Percentiles rank a stretch among this genome's conserved stretches.
phyloP scores from a whole-genome alignment of 352 stramenopile genomes.

The Phytophthora vignae region DNA sequence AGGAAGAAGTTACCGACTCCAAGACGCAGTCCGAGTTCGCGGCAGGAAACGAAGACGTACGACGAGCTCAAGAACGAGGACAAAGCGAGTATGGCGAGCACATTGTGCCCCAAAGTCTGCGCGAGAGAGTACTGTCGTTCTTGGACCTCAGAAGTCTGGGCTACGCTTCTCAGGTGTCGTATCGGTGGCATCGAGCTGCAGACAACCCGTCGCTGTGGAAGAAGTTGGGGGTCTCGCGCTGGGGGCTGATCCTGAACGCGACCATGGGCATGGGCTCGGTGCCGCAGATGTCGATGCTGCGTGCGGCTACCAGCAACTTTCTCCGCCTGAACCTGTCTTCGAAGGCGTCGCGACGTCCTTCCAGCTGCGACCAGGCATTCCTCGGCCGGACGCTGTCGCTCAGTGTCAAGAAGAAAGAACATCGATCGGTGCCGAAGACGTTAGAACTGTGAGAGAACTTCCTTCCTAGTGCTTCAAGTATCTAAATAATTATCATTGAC shows the following conservation, averaged over 20 bases:
- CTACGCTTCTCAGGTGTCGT: conserved; percentile 63
- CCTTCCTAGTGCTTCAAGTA: too few species aligned
- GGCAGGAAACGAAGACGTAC: conserved; percentile 55
- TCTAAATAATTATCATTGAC: too few species aligned
- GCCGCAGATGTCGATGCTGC: conserved; percentile 46
- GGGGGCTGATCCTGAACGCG: conserved; percentile 66
- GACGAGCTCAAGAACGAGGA: conserved; percentile 33
- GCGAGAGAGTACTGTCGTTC: conserved; percentile 68
- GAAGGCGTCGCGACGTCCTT: conserved; percentile 25
- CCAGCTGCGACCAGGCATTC: conserved; percentile 44
- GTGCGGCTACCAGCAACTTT: conserved; percentile 21
- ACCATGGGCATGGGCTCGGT: conserved; percentile 63
- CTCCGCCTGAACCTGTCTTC: conserved; percentile 32
- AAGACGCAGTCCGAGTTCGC: conserved; percentile 65
- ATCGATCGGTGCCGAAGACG: too few species aligned
- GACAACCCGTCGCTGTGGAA: conserved; percentile 72
- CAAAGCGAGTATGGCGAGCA: conserved; percentile 23
- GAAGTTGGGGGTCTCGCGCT: conserved; percentile 71
- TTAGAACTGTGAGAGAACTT: too few species aligned
- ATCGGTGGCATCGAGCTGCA: conserved; percentile 77
- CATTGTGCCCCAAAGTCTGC: conserved; percentile 53
- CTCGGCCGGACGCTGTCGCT: conserved; percentile 10
- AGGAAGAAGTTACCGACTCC: conserved; percentile 69
- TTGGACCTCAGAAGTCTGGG: conserved; percentile 74
- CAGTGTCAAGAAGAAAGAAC: conserved; percentile 18